phyloP scores from a whole-genome alignment of 257 asterid genomes.

The Fraxinus cuspidata region DNA sequence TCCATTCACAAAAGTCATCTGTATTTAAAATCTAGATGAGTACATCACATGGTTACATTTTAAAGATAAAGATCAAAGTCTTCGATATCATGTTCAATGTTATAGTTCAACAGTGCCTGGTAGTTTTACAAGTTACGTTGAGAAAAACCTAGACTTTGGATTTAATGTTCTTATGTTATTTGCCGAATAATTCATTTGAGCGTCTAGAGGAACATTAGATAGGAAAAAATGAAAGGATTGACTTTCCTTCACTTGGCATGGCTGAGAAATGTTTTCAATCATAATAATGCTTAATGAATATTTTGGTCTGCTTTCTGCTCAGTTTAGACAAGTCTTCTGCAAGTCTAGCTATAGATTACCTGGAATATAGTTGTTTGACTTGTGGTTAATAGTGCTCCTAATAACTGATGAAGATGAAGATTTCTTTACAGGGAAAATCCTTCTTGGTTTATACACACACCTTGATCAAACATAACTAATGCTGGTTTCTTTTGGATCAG shows the following conservation, averaged over 20 bases:
- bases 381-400: neutral
- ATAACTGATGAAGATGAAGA: neutral
- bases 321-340: neutral
- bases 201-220: neutral
- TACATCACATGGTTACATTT: neutral
- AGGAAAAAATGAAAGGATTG: neutral
- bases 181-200: neutral
- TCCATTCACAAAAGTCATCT: neutral
- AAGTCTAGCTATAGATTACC: neutral
- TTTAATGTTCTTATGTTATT: neutral
- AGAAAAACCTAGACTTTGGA: neutral
- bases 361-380: neutral
- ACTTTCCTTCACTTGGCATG: neutral
- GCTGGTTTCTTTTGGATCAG: slow-evolving; percentile 46
- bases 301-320: neutral
- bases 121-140: neutral
- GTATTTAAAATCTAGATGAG: slow-evolving; percentile 1
- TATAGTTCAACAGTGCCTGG: neutral
- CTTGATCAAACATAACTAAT: slow-evolving; percentile 12
- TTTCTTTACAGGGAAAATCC: neutral
- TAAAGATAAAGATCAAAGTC: neutral
- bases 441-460: slow-evolving; percentile 13
- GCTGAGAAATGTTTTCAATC: neutral
- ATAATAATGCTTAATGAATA: neutral
- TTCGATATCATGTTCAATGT: neutral